Base-by-base conservation (phyloP, 2,329 filamentous ascomycete genomes). In the Aspergillus alliaceus region DNA sequence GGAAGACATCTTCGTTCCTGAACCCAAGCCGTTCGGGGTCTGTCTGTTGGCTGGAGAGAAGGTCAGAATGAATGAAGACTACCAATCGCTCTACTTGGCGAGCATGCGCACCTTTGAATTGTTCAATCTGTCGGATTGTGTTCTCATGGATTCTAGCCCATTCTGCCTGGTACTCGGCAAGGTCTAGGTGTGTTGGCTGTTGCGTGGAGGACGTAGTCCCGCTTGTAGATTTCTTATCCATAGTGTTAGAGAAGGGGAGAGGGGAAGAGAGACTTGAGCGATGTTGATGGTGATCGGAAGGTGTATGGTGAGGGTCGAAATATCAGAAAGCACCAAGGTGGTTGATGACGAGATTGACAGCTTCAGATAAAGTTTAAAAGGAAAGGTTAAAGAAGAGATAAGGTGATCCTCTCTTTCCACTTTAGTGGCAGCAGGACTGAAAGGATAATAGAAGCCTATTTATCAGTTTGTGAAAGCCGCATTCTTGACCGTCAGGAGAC, bases 401-500 rank as follows among this genome's bases (percentile, higher is more conserved):
- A 32, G 15, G n/a, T n/a, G 15, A 7, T 5, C 7, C 12, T 27
- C 32, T 32, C 8, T 14, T 48, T 14, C 22, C n/a, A 22, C 25
- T 8, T 48, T n/a, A 48, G 29, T n/a, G 32, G 25, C 25, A 31
- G 18, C 4, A 14, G 9, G 14, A 7, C 32, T 3, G 4, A 2
- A 15, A 5, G 44, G 44, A 48, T 18, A 34, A 27, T 14, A 14
- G 27, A 31, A 48, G 44, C 1, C 27, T 48, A 48, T 48, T 48
- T 48, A 48, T 48, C 29, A 48, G 44, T 48, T 22, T 8, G 12
- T 14, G 18, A 32, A 8, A 7, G 18, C 24, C n/a, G 44, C 27
- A 48, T 32, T 32, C 44, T 48, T 48, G 44, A 32, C 6, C 29
- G 44, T 48, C 44, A 48, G 44, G 44, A 48, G 44, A 48, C 44